phyloP scores from a whole-genome alignment of 164 flowering plant species.

The Liriodendron chinense region DNA sequence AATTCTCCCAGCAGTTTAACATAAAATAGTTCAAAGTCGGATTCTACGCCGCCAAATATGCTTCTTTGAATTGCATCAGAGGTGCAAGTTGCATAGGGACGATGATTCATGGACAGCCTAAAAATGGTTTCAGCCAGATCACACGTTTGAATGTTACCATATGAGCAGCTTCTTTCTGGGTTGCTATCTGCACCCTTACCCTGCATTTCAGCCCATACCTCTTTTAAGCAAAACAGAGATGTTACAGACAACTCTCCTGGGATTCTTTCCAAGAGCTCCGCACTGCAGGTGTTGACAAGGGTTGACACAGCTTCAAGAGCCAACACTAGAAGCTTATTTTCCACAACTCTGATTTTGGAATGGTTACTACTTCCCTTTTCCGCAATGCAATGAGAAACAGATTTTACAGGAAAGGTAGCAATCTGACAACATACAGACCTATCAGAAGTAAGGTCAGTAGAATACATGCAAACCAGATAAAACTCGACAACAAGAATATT shows the following conservation, averaged over 20 bases:
- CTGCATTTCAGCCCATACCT: conserved; percentile 38
- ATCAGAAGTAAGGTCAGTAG: conserved; percentile 27
- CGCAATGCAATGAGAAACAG: conserved; percentile 11
- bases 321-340: conserved; percentile 31
- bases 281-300: conserved; percentile 49
- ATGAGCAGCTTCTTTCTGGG: conserved; percentile 6
- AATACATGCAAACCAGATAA: neutral
- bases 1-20: conserved; percentile 52
- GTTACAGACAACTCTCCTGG: conserved; percentile 30
- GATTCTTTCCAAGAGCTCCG: conserved; percentile 39
- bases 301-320: conserved; percentile 35
- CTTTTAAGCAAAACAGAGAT: conserved; percentile 33
- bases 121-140: conserved; percentile 64
- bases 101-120: conserved; percentile 48
- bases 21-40: conserved; percentile 43
- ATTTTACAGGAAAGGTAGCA: conserved; percentile 13
- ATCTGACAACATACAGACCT: conserved; percentile 54
- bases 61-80: conserved; percentile 24
- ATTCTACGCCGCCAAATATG: conserved; percentile 36
- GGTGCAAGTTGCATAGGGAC: conserved; percentile 12
- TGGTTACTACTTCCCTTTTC: conserved; percentile 9
- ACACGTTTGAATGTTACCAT: conserved; percentile 24
- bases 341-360: conserved; percentile 17
- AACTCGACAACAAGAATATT: neutral
- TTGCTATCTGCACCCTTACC: conserved; percentile 7